Base-by-base conservation (phyloP, 768 basidiomycete species). In the Lactarius evosmus region DNA sequence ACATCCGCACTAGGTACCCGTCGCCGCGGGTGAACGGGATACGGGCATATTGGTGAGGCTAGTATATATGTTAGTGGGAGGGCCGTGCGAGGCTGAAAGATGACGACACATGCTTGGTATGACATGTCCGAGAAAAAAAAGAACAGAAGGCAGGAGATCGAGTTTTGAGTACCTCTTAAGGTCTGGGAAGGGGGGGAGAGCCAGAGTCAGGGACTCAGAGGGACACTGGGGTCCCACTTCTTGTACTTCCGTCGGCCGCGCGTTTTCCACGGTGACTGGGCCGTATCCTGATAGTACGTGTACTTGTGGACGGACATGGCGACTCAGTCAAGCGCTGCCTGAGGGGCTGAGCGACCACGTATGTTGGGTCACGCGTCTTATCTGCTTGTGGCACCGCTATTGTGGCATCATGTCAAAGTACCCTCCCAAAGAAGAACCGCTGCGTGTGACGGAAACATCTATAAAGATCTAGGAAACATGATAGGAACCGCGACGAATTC, bases 271-370 rank as follows among this genome's bases (percentile, higher is more conserved):
- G 55, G 54, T 52, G 54, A 50, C 50, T 38, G 57, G 55, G 55
- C 64, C 64, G 40, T 55, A 56, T 65, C 64, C 64, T 46, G 59
- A 65, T 65, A 65, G 64, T 65, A 65, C 64, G 64, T 65, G 64
- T 65, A 65, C 36, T 65, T 29, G 63, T 65, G n/a, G 11, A 33
- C 27, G 17, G 11, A 49, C 53, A 12, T 46, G 36, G 63, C 36
- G 60, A 60, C 38, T 36, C 49, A 32, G 32, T 38, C 17, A 51
- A 50, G 64, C 59, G 59, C 64, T 34, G 17, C n/a, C n/a, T 36
- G 41, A 14, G 54, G 59, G 54, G 59, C 12, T 56, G 55, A 14
- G 53, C 22, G 36, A 52, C 49, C 41, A 56, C 60, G 55, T 41
- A 56, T 61, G 59, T 55, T n/a, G 7, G 59, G 44, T 46, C 49